Evolutionary conservation across 345 rosid species (phyloP).

Genomic region (Salix caprea): DNA sequence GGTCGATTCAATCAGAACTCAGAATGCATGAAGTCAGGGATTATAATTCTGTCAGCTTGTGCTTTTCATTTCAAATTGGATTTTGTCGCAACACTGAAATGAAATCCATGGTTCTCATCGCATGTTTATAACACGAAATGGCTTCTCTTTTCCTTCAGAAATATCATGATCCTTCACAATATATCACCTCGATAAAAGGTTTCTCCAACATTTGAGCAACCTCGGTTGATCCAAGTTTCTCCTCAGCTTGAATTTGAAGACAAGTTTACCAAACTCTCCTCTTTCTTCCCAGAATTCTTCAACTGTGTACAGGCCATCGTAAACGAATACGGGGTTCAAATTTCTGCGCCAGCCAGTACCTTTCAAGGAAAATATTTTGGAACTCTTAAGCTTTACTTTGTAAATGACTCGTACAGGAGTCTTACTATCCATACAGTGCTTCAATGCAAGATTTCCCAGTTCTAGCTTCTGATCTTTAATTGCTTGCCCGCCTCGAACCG

Average conservation of each 20-base stretch:
- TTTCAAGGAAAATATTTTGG: neutral
- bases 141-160: slow-evolving; percentile 17
- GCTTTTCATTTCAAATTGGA: too few species aligned
- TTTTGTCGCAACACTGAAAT: too few species aligned
- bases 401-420: slow-evolving; percentile 27
- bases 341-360: neutral
- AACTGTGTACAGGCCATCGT: slow-evolving; percentile 32
- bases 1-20: too few species aligned
- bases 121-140: slow-evolving; percentile 5
- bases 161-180: slow-evolving; percentile 5
- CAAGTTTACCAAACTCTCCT: slow-evolving; percentile 20
- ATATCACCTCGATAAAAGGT: neutral
- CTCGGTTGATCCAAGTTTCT: slow-evolving; percentile 13
- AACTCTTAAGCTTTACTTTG: neutral
- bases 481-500: neutral
- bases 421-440: slow-evolving; percentile 21
- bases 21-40: too few species aligned
- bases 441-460: slow-evolving; percentile 39
- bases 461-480: slow-evolving; percentile 28
- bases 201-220: neutral
- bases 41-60: too few species aligned
- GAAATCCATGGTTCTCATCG: neutral
- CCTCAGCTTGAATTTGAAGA: slow-evolving; percentile 21
- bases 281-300: slow-evolving; percentile 7
- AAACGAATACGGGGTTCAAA: slow-evolving; percentile 10